Conservation (phyloP, 768 basidiomycete species). For the Chlorophyllum brunneum region DNA sequence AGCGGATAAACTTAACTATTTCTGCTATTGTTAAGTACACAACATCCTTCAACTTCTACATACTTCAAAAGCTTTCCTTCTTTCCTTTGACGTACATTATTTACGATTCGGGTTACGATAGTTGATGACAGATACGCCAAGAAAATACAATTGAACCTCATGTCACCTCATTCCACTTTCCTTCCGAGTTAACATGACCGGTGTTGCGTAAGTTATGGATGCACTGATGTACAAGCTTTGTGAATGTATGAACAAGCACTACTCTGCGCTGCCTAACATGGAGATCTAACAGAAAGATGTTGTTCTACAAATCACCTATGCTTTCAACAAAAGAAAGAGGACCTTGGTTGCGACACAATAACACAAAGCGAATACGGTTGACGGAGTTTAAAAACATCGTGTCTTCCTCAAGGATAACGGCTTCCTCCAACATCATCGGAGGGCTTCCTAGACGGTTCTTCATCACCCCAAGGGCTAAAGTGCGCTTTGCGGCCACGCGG, state of each 20-base stretch:
- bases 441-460: slow-evolving; percentile 34
- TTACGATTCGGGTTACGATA: slow-evolving; percentile 10
- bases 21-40: slow-evolving; percentile 12
- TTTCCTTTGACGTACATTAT: slow-evolving; percentile 6
- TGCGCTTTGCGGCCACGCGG: slow-evolving; percentile 65
- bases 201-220: too few relatives aligned
- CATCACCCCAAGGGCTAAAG: slow-evolving; percentile 84
- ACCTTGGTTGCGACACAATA: neutral
- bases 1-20: slow-evolving; percentile 13
- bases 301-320: slow-evolving; percentile 9
- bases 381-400: too few relatives aligned
- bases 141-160: neutral
- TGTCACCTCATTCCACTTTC: neutral
- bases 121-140: slow-evolving; percentile 11
- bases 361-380: slow-evolving; percentile 2
- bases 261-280: neutral
- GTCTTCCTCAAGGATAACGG: neutral
- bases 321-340: neutral
- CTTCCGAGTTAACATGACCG: neutral
- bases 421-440: slow-evolving; percentile 5
- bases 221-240: slow-evolving; percentile 5
- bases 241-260: slow-evolving; percentile 7
- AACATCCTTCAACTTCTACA: neutral
- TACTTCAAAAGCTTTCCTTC: neutral
- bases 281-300: neutral